Conservation (phyloP, 2,329 filamentous ascomycete genomes). For the Pyricularia pennisetigena region DNA sequence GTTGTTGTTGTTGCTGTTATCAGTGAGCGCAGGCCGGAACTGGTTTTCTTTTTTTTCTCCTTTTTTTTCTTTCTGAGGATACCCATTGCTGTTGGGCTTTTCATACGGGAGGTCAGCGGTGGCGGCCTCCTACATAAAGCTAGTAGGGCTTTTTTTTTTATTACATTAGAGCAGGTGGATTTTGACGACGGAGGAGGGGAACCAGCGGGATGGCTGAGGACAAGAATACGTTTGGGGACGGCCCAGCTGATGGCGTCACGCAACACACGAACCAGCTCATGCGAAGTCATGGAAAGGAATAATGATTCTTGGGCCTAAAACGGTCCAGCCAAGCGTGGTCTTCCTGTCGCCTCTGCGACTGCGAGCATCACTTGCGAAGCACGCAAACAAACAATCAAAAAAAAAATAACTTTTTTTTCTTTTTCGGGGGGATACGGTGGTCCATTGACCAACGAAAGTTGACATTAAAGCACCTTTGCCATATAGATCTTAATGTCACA, state of each 20-base stretch:
- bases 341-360: not conserved
- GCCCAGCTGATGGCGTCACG: not conserved
- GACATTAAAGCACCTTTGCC: slow-evolving; percentile 9
- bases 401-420: slow-evolving; percentile 5
- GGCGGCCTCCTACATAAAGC: not conserved
- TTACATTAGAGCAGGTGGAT: not conserved
- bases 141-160: not conserved
- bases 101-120: slow-evolving; percentile 4
- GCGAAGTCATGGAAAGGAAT: not conserved
- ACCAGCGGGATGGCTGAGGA: not conserved
- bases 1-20: slow-evolving; percentile 6
- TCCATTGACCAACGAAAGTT: slow-evolving; percentile 3
- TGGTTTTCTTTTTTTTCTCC: slow-evolving; percentile 5
- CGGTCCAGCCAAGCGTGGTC: not conserved
- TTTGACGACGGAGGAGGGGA: not conserved
- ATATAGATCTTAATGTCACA: slow-evolving; percentile 10
- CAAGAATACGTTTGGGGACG: not conserved
- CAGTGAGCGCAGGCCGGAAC: slow-evolving; percentile 8
- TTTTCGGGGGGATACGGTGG: slow-evolving; percentile 10
- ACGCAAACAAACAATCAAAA: slow-evolving; percentile 2
- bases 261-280: not conserved
- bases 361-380: not conserved
- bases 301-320: not conserved
- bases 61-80: slow-evolving; percentile 10
- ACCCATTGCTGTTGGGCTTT: slow-evolving; percentile 9